Percentiles rank a stretch among this genome's conserved stretches.
Evolutionary conservation across 2,329 filamentous ascomycete genomes (phyloP).

Genomic region (Trichoderma polysporum): DNA sequence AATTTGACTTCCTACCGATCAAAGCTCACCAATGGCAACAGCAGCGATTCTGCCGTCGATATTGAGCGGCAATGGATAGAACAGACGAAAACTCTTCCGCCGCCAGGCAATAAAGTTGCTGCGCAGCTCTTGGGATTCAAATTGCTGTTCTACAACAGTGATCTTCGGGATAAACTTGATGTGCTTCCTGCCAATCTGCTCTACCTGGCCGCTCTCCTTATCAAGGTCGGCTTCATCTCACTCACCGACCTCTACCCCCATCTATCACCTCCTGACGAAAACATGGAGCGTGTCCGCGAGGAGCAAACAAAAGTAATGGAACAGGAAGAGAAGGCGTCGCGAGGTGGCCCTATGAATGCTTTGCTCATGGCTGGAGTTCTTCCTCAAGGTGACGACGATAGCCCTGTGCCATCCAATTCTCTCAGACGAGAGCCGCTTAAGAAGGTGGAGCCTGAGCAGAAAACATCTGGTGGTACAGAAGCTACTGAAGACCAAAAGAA

Average conservation of each 20-base stretch:
- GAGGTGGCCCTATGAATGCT: constrained; percentile 76
- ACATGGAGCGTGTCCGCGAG: constrained; percentile 73
- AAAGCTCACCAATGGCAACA: constrained; percentile 39
- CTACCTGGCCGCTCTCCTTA: constrained; percentile 84
- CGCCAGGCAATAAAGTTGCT: constrained; percentile 83
- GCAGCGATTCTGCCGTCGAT: constrained; percentile 48
- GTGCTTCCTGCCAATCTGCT: constrained; percentile 88
- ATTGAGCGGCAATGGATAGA: constrained; percentile 73
- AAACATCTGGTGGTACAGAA: constrained; percentile 41
- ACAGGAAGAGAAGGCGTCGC: constrained; percentile 70
- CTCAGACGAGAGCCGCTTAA: constrained; percentile 52
- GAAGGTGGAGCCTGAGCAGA: constrained; percentile 55
- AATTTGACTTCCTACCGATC: constrained; percentile 54
- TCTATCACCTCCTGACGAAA: constrained; percentile 78
- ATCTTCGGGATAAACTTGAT: constrained; percentile 71
- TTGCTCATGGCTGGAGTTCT: constrained; percentile 83
- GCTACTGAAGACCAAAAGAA: constrained; percentile 49
- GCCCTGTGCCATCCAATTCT: constrained; percentile 43
- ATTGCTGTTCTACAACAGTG: constrained; percentile 87
- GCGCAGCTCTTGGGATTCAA: constrained; percentile 97
- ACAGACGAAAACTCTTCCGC: constrained; percentile 76
- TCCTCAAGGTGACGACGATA: constrained; percentile 68
- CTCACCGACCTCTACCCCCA: constrained; percentile 88
- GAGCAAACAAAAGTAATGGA: constrained; percentile 73
- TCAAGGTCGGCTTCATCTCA: constrained; percentile 97